Conservation (phyloP, 2,329 filamentous ascomycete genomes). For the Colletotrichum siamense region DNA sequence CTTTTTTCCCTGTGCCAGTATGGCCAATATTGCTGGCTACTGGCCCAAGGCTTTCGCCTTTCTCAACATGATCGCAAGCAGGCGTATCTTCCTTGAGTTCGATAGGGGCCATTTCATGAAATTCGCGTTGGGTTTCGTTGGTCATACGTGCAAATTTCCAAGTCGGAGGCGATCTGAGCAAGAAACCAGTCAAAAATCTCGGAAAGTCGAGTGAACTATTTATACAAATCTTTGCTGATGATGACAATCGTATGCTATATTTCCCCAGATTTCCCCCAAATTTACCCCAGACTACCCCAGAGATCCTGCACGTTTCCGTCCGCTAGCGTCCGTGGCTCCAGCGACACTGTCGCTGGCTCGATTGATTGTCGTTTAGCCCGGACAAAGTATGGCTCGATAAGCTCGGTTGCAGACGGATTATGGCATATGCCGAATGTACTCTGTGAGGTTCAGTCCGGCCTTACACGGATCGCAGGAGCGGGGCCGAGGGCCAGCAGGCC, state of each 20-base stretch:
- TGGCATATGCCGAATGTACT: background rate
- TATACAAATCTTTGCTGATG: background rate
- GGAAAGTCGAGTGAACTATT: background rate
- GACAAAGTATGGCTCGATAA: background rate
- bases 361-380: background rate
- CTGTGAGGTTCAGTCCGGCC: background rate
- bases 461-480: background rate
- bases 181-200: background rate
- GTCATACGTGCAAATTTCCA: background rate
- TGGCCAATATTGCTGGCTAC: slow-evolving; percentile 29
- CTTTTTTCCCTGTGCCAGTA: slow-evolving; percentile 40
- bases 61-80: background rate
- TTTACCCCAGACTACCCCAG: background rate
- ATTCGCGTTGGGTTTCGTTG: background rate
- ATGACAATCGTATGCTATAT: background rate
- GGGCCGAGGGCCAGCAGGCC: background rate
- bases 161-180: background rate
- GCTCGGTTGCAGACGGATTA: background rate
- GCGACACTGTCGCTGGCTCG: background rate
- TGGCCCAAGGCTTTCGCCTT: background rate
- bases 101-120: background rate
- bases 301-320: background rate
- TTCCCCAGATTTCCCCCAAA: background rate
- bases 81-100: background rate
- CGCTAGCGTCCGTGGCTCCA: background rate